These are phyloP conservation scores for Biscogniauxia sp. DNA, from an alignment of 2,329 filamentous ascomycete genomes.

Conservation along the genomic window DNA sequence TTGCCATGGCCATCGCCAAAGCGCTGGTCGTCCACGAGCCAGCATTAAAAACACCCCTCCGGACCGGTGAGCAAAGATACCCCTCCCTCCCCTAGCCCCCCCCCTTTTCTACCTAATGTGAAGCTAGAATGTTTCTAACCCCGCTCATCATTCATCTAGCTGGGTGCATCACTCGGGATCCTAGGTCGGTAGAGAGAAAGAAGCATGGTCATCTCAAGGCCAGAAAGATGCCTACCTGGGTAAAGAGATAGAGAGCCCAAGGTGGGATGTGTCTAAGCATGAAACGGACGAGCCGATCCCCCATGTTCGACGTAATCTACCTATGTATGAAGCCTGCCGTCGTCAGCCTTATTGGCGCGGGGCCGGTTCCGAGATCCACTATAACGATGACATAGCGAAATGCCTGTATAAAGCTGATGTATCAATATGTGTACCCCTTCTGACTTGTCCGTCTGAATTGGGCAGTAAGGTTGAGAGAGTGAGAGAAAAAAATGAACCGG, in stretches of 20 bases:
- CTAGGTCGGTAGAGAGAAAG: slow-evolving; percentile 93
- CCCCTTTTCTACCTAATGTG: slow-evolving; percentile 5
- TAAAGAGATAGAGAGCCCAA: slow-evolving; percentile 65
- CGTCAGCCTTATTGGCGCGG: slow-evolving; percentile 11
- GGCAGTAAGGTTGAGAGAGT: slow-evolving; percentile 1
- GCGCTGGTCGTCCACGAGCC: slow-evolving; percentile 90
- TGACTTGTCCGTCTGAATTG: slow-evolving; percentile 9
- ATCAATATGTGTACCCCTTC: slow-evolving; percentile 23
- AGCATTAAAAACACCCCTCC: slow-evolving; percentile 78
- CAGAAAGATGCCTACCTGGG: slow-evolving; percentile 97
- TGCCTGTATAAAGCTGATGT: slow-evolving; percentile 26
- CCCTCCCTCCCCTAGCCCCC: not conserved
- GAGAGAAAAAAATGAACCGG: not conserved
- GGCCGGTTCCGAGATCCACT: slow-evolving; percentile 2
- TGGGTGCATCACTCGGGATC: slow-evolving; percentile 87
- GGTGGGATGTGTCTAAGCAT: slow-evolving; percentile 2
- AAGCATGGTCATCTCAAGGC: slow-evolving; percentile 96
- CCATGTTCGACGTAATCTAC: slow-evolving; percentile 6
- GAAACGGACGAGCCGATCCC: not conserved
- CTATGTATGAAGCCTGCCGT: slow-evolving; percentile 3
- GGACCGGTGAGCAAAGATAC: slow-evolving; percentile 68
- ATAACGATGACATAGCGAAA: slow-evolving; percentile 11
- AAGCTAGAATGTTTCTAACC: slow-evolving; percentile 29
- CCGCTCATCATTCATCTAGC: slow-evolving; percentile 51
- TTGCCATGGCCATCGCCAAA: slow-evolving; percentile 86